Conservation (phyloP, 768 basidiomycete species). For the Pleurotus sapidus region DNA sequence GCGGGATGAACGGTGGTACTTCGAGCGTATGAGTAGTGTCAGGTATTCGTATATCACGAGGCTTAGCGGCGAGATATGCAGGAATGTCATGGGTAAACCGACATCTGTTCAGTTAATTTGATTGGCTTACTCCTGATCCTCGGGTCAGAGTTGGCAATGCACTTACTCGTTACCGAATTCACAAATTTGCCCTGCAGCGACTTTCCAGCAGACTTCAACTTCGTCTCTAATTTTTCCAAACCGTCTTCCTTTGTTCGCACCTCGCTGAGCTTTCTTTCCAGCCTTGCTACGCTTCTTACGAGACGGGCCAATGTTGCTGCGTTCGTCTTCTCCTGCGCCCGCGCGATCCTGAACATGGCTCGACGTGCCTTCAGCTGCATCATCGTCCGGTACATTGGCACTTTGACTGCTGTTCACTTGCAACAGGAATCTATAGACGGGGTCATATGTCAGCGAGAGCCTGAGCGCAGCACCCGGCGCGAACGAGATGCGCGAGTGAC, state of each 20-base stretch:
- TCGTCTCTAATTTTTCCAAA: constrained; percentile 80
- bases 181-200: constrained; percentile 70
- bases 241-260: constrained; percentile 80
- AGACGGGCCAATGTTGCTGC: constrained; percentile 21
- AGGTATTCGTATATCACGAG: constrained; percentile 66
- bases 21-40: constrained; percentile 37
- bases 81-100: constrained; percentile 76
- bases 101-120: constrained; percentile 46
- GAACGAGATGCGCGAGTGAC: constrained; percentile 8
- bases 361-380: constrained; percentile 62
- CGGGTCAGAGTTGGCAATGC: background rate
- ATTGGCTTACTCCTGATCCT: background rate
- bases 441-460: background rate
- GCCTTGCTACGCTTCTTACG: constrained; percentile 49
- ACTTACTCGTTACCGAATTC: constrained; percentile 67
- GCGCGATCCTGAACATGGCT: constrained; percentile 27
- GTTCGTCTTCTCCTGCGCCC: constrained; percentile 18
- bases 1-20: constrained; percentile 48
- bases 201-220: constrained; percentile 76
- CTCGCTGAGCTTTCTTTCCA: constrained; percentile 70
- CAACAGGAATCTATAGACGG: constrained; percentile 36
- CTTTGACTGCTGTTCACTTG: constrained; percentile 21
- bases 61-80: constrained; percentile 75
- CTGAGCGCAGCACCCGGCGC: too few species aligned
- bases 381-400: constrained; percentile 39